Evolutionary conservation across 805 yeast genomes (phyloP).

Genomic region (Limtongia smithiae): DNA sequence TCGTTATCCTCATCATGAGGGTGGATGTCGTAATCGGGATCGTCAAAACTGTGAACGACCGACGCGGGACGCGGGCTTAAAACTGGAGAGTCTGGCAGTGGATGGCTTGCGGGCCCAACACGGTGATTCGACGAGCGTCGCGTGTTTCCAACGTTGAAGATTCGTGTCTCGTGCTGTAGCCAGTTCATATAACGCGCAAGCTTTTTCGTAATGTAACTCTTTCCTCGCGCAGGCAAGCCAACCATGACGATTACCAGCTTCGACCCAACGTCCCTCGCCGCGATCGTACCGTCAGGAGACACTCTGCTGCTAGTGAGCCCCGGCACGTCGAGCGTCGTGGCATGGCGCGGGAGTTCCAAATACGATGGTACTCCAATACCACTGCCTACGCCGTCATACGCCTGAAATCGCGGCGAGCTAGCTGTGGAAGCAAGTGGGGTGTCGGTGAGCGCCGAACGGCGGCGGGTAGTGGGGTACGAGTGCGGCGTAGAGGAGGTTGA

Average conservation of each 20-base stretch:
- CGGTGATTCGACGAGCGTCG: slow-evolving; percentile 64
- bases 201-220: slow-evolving; percentile 88
- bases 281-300: slow-evolving; percentile 49
- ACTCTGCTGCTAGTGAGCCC: slow-evolving; percentile 81
- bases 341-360: slow-evolving; percentile 44
- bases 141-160: slow-evolving; percentile 94
- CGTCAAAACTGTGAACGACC: neutral
- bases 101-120: slow-evolving; percentile 67
- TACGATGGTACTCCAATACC: slow-evolving; percentile 21
- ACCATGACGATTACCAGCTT: slow-evolving; percentile 94
- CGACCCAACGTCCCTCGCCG: slow-evolving; percentile 63
- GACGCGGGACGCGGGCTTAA: slow-evolving; percentile 2
- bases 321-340: slow-evolving; percentile 86
- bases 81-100: slow-evolving; percentile 47
- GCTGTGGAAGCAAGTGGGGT: slow-evolving; percentile 24
- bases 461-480: slow-evolving; percentile 13
- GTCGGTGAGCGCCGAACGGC: slow-evolving; percentile 23
- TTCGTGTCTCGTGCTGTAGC: slow-evolving; percentile 85
- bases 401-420: slow-evolving; percentile 20
- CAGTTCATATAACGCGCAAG: slow-evolving; percentile 86
- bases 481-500: slow-evolving; percentile 15
- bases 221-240: slow-evolving; percentile 91
- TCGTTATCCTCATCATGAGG: slow-evolving; percentile 3
- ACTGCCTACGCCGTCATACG: slow-evolving; percentile 7
- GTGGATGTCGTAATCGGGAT: neutral